Evolutionary conservation across 345 rosid species (phyloP), one percentile per base, ranked within the genome.

Genomic region (Syzygium aromaticum): DNA sequence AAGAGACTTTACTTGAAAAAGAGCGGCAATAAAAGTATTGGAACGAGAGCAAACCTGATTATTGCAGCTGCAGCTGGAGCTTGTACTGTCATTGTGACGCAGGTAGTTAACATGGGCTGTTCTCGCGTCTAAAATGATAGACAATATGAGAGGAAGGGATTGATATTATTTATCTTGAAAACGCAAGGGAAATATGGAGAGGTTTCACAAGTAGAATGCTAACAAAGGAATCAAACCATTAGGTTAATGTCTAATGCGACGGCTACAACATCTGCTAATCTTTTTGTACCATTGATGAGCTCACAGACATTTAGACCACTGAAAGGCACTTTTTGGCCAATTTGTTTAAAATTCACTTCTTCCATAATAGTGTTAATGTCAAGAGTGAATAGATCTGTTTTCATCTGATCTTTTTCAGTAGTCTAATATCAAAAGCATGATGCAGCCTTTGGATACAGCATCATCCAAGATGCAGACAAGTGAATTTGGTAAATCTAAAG

Each of bases 381-480:
- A 73, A 73, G 27, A 73, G 49, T 19, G 49, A 73, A 33, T 73
- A 73, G 82, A 73, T 17, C 25, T 73, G 49, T 73, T 73, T 64
- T 19, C 0, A 6, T 73, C 16, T 38, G 1, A 73, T 73, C 14
- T 19, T 0, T 38, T 73, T 19, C 23, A 19, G 82, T 73, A 33
- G 82, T 10, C 82, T 73, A 73, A 73, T 73, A 73, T 73, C 25
- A 73, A 73, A 73, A 9, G 1, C 78, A 82, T 52, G 87, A 78
- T 89, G 86, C 93, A 98, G 99, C 99, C 99, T 51, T 86, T 98
- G 89, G 99, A 96, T 90, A 96, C 98, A 67, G 99, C 98, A 59
- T 93, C 99, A 27, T 98, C 99, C 38, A 96, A 93, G 90, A 96
- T 98, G 98, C 99, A 98, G 90, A 98, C 99, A 40, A 95, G 99